These are phyloP conservation scores for Dactylellina drechsleri DNA, from an alignment of 2,329 filamentous ascomycete genomes.

Conservation along the genomic window DNA sequence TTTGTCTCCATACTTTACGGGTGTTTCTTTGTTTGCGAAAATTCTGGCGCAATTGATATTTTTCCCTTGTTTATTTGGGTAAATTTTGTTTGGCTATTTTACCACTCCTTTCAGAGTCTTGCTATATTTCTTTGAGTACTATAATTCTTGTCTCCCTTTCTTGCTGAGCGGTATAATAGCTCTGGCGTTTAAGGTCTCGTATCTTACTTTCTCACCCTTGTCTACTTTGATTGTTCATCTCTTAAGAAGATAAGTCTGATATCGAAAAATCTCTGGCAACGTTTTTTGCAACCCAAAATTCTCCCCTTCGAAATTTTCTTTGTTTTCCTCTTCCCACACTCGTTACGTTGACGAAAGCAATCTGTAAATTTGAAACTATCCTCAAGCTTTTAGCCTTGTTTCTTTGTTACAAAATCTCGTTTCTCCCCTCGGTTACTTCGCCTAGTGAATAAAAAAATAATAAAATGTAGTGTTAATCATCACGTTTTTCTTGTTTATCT, in stretches of 20 bases:
- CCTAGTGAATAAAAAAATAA: no score
- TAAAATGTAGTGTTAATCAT: not conserved
- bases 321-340: constrained; percentile 2
- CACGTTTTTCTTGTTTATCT: not conserved
- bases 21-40: constrained; percentile 29
- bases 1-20: constrained; percentile 36
- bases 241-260: constrained; percentile 38
- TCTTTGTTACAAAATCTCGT: no score
- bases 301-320: not conserved
- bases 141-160: constrained; percentile 16
- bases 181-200: constrained; percentile 50
- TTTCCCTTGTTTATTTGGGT: constrained; percentile 10
- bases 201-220: constrained; percentile 20
- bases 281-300: constrained; percentile 8
- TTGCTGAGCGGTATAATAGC: constrained; percentile 32
- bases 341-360: constrained; percentile 2
- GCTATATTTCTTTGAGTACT: constrained; percentile 11
- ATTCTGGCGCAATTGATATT: constrained; percentile 45
- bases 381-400: constrained; percentile 6
- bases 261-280: constrained; percentile 18
- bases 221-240: constrained; percentile 26
- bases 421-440: no score
- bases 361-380: constrained; percentile 45
- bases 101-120: constrained; percentile 26
- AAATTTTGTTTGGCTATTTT: constrained; percentile 10